These are phyloP conservation scores for Jamesozyma lodderae DNA, from an alignment of 805 yeast species.

Conservation along the genomic window DNA sequence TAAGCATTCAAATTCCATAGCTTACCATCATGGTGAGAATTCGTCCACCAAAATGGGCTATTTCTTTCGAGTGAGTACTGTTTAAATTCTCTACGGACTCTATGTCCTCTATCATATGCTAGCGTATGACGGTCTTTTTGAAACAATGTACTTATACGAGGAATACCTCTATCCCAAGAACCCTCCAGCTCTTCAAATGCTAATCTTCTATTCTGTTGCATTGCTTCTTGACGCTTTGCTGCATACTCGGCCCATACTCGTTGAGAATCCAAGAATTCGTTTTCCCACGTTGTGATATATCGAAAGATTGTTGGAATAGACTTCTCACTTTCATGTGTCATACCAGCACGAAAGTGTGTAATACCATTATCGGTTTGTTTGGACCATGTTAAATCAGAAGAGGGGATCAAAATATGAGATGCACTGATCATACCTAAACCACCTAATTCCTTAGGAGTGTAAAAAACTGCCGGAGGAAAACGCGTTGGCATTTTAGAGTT, in stretches of 20 bases:
- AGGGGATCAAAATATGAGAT: conserved; percentile 88
- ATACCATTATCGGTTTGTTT: conserved; percentile 90
- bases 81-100: conserved; percentile 71
- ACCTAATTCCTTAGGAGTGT: conserved; percentile 94
- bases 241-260: conserved; percentile 98
- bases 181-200: conserved; percentile 91
- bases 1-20: conserved; percentile 90
- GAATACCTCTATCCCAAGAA: conserved; percentile 94
- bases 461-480: conserved; percentile 97
- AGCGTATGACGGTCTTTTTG: conserved; percentile 91
- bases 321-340: conserved; percentile 72
- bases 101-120: conserved; percentile 90
- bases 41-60: conserved; percentile 97
- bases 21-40: conserved; percentile 87
- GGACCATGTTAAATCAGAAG: conserved; percentile 86
- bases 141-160: conserved; percentile 88
- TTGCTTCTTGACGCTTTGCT: conserved; percentile 76
- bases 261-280: conserved; percentile 88
- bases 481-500: conserved; percentile 98
- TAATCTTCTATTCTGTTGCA: conserved; percentile 72
- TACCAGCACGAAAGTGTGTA: conserved; percentile 88
- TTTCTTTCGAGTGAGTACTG: conserved; percentile 61
- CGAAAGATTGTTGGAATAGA: conserved; percentile 89
- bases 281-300: conserved; percentile 92
- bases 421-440: conserved; percentile 98